Conservation (phyloP, 331 rosid genomes). For the Arachis monticola region DNA sequence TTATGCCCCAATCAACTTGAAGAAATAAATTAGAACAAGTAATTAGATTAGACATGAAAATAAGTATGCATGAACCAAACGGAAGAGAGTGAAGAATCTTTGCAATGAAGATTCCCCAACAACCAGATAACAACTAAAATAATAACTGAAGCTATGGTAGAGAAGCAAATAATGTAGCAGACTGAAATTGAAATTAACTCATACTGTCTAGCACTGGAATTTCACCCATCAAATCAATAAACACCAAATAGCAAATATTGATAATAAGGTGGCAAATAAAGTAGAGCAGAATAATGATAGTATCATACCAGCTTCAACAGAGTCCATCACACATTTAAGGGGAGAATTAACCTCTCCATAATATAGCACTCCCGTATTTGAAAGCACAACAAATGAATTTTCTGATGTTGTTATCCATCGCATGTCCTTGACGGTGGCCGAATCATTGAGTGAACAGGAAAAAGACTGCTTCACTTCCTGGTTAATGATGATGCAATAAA, state of each 20-base stretch:
- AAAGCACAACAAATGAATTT: conserved; percentile 65
- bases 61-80: conserved; percentile 16
- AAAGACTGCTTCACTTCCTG: conserved; percentile 62
- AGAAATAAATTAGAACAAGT: conserved; percentile 38
- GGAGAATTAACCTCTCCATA: conserved; percentile 58
- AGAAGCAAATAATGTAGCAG: not conserved
- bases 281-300: conserved; percentile 15
- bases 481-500: conserved; percentile 31
- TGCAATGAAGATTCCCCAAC: conserved; percentile 4
- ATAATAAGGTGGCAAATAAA: conserved; percentile 5
- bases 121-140: not conserved
- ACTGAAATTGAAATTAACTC: conserved; percentile 10
- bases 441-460: conserved; percentile 58
- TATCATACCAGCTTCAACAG: conserved; percentile 80
- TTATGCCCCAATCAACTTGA: conserved; percentile 75
- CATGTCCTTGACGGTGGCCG: conserved; percentile 67
- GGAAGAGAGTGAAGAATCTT: conserved; percentile 7
- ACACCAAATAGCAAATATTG: conserved; percentile 16
- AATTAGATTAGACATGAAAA: conserved; percentile 32
- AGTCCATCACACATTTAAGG: conserved; percentile 56
- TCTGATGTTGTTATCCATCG: conserved; percentile 67
- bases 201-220: not conserved
- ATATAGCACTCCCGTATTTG: conserved; percentile 60
- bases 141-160: not conserved
- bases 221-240: conserved; percentile 30